Base-by-base conservation (phyloP, 1,139 yeast genomes). In the Pichia inconspicua region DNA sequence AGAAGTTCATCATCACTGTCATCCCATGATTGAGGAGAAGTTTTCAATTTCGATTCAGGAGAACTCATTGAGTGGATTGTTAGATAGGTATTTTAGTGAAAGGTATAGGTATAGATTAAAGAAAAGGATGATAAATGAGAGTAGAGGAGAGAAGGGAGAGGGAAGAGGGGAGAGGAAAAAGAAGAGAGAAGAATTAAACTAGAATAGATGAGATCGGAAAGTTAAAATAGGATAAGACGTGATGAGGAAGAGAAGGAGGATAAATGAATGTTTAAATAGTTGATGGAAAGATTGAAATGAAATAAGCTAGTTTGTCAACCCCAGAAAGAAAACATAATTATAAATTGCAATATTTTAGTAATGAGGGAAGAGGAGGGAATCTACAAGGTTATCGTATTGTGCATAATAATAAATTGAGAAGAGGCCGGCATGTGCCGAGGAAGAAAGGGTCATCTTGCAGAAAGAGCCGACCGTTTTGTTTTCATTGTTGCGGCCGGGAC, bases 11-110 rank as follows among this genome's bases (percentile, higher is more conserved):
- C 94, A 60, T 84, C 92, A 55, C 77, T 81, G 25, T 85, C 82
- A 56, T 82, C 86, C 94, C 94, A 84, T 4, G 88, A 79, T 8
- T 84, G 78, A 25, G 88, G 87, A 6, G 85, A 50, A 8, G 48
- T 2, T 22, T 37, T 37, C 25, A 37, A 22, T 37, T 37, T 37
- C 7, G 40, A 37, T 19, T 37, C 40, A 9, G 15, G 25, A 10
- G 25, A 19, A 37, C 40, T 37, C 40, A 17, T 17, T 17, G 19
- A 17, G 19, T 17, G 19, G 19, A 17, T 17, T 17, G 19, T 17
- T 17, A 17, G 19, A 17, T 17, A 17, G 40, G 7, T 19, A 27
- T 9, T 37, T 10, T 10, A 22, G 10, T 37, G 40, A 37, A 22
- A 17, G 19, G 34, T 11, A 30, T 30, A 30, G 34, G 6, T 12